Percentiles rank a stretch among this genome's conserved stretches.
Evolutionary conservation across 768 basidiomycete genomes (phyloP).

Genomic region (Pleurotus tuber-regium): DNA sequence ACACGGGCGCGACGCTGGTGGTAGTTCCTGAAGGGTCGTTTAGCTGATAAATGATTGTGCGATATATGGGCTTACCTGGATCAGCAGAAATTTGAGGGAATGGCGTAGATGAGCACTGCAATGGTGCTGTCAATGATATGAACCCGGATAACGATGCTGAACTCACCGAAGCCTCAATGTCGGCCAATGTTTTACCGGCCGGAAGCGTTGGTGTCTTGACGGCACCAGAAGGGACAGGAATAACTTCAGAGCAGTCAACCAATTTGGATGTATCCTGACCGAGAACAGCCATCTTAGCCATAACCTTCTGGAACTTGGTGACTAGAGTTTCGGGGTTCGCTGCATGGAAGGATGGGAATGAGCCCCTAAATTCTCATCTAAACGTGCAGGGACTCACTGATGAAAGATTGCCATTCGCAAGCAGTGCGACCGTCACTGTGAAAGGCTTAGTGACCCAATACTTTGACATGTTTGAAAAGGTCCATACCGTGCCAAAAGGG

Average conservation of each 20-base stretch:
- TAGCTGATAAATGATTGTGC: too few species aligned
- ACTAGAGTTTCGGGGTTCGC: conserved; percentile 23
- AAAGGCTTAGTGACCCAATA: not conserved
- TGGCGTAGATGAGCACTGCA: conserved; percentile 19
- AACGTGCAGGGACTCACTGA: conserved; percentile 19
- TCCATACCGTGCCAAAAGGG: conserved; percentile 22
- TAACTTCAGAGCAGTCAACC: conserved; percentile 29
- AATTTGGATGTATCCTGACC: conserved; percentile 23
- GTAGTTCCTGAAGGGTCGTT: conserved; percentile 13
- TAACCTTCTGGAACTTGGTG: conserved; percentile 24
- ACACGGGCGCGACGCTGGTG: conserved; percentile 5
- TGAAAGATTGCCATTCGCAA: conserved; percentile 38
- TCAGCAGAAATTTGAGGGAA: conserved; percentile 23
- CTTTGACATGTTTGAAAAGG: not conserved
- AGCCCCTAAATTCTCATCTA: not conserved
- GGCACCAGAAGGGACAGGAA: conserved; percentile 16
- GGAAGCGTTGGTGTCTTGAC: conserved; percentile 21
- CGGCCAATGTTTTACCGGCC: conserved; percentile 25
- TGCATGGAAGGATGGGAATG: not conserved
- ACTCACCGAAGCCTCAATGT: conserved; percentile 26
- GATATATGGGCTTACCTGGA: too few species aligned
- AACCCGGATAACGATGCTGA: not conserved
- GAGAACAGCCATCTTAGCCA: conserved; percentile 29
- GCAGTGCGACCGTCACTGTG: conserved; percentile 25
- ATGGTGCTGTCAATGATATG: not conserved